Percentiles rank a stretch among this genome's conserved stretches.
Evolutionary conservation across 345 rosid species (phyloP).

Genomic region (Iberis pinnata): DNA sequence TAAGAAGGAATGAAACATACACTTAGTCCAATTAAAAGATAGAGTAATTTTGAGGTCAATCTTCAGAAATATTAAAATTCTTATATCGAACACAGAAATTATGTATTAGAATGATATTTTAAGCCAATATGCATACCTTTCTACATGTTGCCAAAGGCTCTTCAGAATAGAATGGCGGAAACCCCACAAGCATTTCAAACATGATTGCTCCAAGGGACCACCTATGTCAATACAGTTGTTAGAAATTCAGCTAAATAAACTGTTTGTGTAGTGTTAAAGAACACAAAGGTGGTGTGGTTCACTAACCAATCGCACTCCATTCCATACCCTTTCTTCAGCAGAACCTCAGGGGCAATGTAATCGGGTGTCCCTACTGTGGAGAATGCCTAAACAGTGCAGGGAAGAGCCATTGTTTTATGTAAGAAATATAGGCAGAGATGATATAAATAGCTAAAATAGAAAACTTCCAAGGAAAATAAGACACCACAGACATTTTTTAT

Average conservation of each 20-base stretch:
- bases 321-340: constrained; percentile 45
- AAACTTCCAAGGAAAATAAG: neutral
- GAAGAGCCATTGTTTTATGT: constrained; percentile 12
- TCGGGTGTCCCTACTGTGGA: constrained; percentile 47
- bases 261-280: constrained; percentile 1
- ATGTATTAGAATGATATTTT: constrained; percentile 2
- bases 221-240: constrained; percentile 27
- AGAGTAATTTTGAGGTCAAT: constrained; percentile 3
- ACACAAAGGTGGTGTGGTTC: constrained; percentile 13
- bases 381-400: constrained; percentile 32
- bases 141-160: constrained; percentile 43
- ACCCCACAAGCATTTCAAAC: constrained; percentile 49
- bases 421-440: neutral
- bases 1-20: constrained; percentile 8
- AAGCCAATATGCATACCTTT: constrained; percentile 37
- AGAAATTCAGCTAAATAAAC: constrained; percentile 14
- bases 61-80: neutral
- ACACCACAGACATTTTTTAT: neutral
- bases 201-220: constrained; percentile 49
- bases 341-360: constrained; percentile 45
- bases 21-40: neutral
- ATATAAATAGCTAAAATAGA: neutral
- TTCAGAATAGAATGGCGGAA: constrained; percentile 45
- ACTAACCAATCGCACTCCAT: constrained; percentile 47
- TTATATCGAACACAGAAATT: neutral